Evolutionary conservation across 2,329 filamentous ascomycete genomes (phyloP), one percentile per base, ranked within the genome.

Genomic region (Cladosporium sp.): DNA sequence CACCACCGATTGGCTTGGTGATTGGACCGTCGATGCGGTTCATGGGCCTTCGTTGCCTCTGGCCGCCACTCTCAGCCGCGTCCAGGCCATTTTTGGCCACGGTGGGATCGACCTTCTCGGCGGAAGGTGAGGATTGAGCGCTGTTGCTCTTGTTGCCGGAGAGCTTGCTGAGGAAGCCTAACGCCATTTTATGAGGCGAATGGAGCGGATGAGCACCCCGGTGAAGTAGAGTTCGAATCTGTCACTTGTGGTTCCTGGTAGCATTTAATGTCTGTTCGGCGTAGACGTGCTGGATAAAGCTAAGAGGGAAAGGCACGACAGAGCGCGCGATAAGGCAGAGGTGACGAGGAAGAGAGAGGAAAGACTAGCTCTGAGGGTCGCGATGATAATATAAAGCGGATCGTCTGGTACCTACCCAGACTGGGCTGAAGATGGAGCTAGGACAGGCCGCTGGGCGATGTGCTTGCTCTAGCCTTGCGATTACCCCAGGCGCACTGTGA

Each of bases 161-260:
- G 25, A 25, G 25, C 30, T 9, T 34, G 30, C 30, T 8, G 11
- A 34, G 55, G 50, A 60, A 39, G 59, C 72, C 73, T 75, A 81
- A 70, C 78, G 78, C 79, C 79, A 81, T 80, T 81, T 81, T 59
- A 80, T 64, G 45, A 72, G 76, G 62, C 79, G 76, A 66, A 81
- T 78, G 65, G 72, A 68, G 67, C 69, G 73, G 62, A 73, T 72
- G 61, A 75, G 63, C 25, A 65, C 65, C 61, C 65, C 65, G 42
- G 61, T 63, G 61, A 60, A 66, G 62, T 67, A 64, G 47, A 67
- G 65, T 55, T 59, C 55, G 39, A 61, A 61, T 55, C 66, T 59
- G 61, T 61, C 47, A 49, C 61, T 64, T 49, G 61, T 66, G 63
- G 66, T 59, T 34, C 52, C 45, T 55, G 63, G 63, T 40, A 66